Base-by-base conservation (phyloP, 2,329 filamentous ascomycete species). In the Fusarium mangiferae region DNA sequence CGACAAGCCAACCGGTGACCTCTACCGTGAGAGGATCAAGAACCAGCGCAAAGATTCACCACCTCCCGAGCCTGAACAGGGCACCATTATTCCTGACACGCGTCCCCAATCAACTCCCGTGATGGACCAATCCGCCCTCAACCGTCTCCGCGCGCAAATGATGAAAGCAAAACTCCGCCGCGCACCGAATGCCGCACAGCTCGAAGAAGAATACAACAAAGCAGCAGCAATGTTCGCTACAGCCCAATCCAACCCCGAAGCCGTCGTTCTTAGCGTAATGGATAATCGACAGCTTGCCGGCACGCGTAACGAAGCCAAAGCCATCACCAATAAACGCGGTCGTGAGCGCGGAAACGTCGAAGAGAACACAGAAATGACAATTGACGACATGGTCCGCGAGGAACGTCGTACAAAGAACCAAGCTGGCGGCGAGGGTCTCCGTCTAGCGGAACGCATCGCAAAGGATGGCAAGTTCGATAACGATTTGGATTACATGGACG, bases 371-470 rank as follows among this genome's bases (percentile, higher is more conserved):
- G 95, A 98, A 77, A 98, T 99, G 95, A 92, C 87, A 36, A 93
- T 99, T 68, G 95, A 97, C 61, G 96, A 99, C 82, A 99, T 99
- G 96, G 91, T 99, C 24, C 91, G 94, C 35, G 95, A 98, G 82
- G 96, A 99, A 83, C 91, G 94, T 41, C 92, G 96, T 62, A 98
- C 94, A 9, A 92, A 91, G 66, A 92, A 92, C 22, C 91, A 94
- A 78, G 86, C 87, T 8, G 94, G 93, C 46, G 94, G 94, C 60
- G 95, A 98, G 80, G 94, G 93, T 3, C 87, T 91, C 76, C 90
- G 93, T 8, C 89, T 98, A 38, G 96, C 96, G 6, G 95, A 98
- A 81, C 91, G 95, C 68, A 99, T 99, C 76, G 94, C 95, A 61
- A 97, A 97, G 80, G 96, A 99, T 82, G 90, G 84, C 55, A 97